phyloP scores from a whole-genome alignment of 371 early-diverging fungal genomes.

The Zychaea mexicana region DNA sequence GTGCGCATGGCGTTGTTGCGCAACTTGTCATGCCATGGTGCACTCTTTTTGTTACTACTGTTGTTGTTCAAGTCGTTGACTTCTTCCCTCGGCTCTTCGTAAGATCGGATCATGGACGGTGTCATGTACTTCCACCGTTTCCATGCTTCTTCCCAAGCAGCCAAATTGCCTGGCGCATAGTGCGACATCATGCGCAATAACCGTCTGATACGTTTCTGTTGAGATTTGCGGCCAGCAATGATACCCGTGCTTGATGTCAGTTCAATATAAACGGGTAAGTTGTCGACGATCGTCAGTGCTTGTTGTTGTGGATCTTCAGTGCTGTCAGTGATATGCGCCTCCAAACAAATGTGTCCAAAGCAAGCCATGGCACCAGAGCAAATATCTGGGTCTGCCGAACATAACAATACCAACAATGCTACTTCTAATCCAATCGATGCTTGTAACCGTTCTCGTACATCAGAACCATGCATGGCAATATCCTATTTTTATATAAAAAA shows the following conservation, averaged over 20 bases:
- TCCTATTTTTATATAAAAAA: constrained; percentile 53
- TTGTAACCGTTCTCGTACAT: constrained; percentile 68
- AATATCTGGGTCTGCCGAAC: constrained; percentile 77
- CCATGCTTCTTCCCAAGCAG: constrained; percentile 88
- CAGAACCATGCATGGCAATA: constrained; percentile 45
- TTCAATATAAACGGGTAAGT: constrained; percentile 73
- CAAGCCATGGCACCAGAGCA: constrained; percentile 64
- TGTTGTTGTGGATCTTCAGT: constrained; percentile 55
- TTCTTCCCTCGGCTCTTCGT: constrained; percentile 48
- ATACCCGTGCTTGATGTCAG: constrained; percentile 61
- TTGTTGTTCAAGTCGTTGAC: constrained; percentile 15
- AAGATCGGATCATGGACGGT: constrained; percentile 48
- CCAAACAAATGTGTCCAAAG: constrained; percentile 65
- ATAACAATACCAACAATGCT: constrained; percentile 74
- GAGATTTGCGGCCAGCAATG: constrained; percentile 73
- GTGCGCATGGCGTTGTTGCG: constrained; percentile 34
- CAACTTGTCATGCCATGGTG: constrained; percentile 48
- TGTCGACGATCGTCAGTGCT: constrained; percentile 70
- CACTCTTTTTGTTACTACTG: constrained; percentile 16
- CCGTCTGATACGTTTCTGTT: constrained; percentile 80
- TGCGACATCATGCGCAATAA: constrained; percentile 68
- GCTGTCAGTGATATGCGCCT: constrained; percentile 62
- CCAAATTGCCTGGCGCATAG: constrained; percentile 77
- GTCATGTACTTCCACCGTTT: constrained; percentile 76
- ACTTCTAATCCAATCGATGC: constrained; percentile 79